phyloP scores from a whole-genome alignment of 1,284 basidiomycete genomes.

The Cryptococcus depauperatus region DNA sequence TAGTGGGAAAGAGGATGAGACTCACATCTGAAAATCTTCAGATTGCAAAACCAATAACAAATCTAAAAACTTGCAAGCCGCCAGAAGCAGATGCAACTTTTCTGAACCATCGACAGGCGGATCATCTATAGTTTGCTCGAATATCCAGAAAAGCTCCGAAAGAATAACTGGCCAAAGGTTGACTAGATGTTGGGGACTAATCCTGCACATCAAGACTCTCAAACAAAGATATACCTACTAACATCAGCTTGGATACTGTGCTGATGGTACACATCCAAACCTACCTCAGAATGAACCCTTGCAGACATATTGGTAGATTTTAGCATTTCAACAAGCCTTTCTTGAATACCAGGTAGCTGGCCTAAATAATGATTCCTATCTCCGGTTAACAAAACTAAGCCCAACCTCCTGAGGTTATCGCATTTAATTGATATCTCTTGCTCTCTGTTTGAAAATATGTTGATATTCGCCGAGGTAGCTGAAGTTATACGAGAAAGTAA shows the following conservation, averaged over 20 bases:
- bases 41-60: constrained; percentile 84
- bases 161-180: constrained; percentile 96
- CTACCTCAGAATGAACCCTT: constrained; percentile 80
- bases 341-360: constrained; percentile 86
- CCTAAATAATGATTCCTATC: constrained; percentile 85
- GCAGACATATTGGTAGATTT: constrained; percentile 67
- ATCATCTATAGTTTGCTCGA: constrained; percentile 49
- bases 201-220: constrained; percentile 81
- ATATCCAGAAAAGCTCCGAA: constrained; percentile 64
- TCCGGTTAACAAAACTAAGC: constrained; percentile 73
- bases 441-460: constrained; percentile 94
- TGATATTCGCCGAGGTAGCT: constrained; percentile 87
- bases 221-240: constrained; percentile 71
- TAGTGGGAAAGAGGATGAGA: neutral
- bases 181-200: constrained; percentile 81
- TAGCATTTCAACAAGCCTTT: constrained; percentile 90
- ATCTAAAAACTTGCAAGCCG: constrained; percentile 90
- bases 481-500: constrained; percentile 72
- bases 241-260: neutral
- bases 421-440: constrained; percentile 86
- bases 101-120: constrained; percentile 64
- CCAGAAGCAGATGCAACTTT: constrained; percentile 68
- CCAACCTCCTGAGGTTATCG: constrained; percentile 76
- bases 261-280: constrained; percentile 6
- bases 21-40: constrained; percentile 94